Percentiles rank a stretch among this genome's conserved stretches.
Conservation (phyloP, 1,139 yeast species). For the Yamadazyma taylorii region DNA sequence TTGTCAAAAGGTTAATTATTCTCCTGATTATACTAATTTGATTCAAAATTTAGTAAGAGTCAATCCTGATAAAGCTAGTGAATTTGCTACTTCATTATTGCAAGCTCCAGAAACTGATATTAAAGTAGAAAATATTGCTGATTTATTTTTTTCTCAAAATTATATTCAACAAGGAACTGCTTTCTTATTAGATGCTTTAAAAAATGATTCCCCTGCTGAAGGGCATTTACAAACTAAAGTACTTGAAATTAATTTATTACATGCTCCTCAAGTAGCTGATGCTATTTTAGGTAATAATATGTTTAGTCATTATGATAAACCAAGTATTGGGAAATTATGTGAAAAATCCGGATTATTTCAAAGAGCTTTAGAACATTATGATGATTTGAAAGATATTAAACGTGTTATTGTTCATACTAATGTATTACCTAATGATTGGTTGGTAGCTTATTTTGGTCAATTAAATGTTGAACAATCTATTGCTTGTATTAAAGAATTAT, state of each 20-base stretch:
- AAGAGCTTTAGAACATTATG: conserved; percentile 94
- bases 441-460: conserved; percentile 88
- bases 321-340: conserved; percentile 86
- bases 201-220: conserved; percentile 91
- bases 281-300: conserved; percentile 95
- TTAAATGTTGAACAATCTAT: conserved; percentile 92
- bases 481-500: conserved; percentile 83
- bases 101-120: conserved; percentile 62
- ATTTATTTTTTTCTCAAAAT: conserved; percentile 92
- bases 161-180: conserved; percentile 98
- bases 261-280: conserved; percentile 99
- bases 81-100: conserved; percentile 87
- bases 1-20: conserved; percentile 84
- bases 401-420: conserved; percentile 90
- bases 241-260: conserved; percentile 86
- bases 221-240: conserved; percentile 95
- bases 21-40: conserved; percentile 87
- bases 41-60: conserved; percentile 89
- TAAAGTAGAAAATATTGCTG: conserved; percentile 85
- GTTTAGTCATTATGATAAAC: conserved; percentile 94
- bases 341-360: conserved; percentile 94
- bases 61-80: conserved; percentile 97
- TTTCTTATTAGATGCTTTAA: conserved; percentile 92
- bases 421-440: conserved; percentile 89
- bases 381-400: conserved; percentile 91